These are phyloP conservation scores for Pichia sp. DNA, from an alignment of 1,139 yeast genomes.

Conservation along the genomic window DNA sequence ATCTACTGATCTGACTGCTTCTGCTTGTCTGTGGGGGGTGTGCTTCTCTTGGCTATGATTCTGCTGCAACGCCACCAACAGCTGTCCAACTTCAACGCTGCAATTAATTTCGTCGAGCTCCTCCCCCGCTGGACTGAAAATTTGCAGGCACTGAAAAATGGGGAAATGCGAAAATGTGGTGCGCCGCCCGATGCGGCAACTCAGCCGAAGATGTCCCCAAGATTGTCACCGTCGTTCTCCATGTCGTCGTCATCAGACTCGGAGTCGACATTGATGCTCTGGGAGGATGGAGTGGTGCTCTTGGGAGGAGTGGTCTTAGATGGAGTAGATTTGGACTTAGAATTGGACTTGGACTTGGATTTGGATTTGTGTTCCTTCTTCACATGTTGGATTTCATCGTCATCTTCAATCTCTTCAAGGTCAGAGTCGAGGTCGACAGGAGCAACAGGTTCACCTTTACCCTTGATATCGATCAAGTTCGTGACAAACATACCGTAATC, in stretches of 20 bases:
- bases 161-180: too few species aligned
- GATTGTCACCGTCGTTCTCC: not conserved
- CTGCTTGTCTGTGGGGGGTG: too few species aligned
- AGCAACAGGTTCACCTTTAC: not conserved
- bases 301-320: too few species aligned
- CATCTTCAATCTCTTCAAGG: not conserved
- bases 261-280: too few species aligned
- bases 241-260: not conserved
- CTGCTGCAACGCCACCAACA: not conserved
- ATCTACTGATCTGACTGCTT: too few species aligned
- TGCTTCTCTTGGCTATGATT: not conserved
- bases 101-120: not conserved
- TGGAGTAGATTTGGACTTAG: too few species aligned
- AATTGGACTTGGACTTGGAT: too few species aligned
- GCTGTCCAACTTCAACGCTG: too few species aligned
- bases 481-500: constrained; percentile 48
- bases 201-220: constrained; percentile 5
- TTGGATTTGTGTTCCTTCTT: too few species aligned
- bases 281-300: too few species aligned
- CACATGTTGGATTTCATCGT: not conserved
- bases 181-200: not conserved
- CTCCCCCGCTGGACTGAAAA: too few species aligned
- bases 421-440: not conserved
- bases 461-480: constrained; percentile 2
- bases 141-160: too few species aligned